Percentiles rank a stretch among this genome's conserved stretches.
Conservation (phyloP, 345 rosid genomes). For the Leavenworthia alabamica region DNA sequence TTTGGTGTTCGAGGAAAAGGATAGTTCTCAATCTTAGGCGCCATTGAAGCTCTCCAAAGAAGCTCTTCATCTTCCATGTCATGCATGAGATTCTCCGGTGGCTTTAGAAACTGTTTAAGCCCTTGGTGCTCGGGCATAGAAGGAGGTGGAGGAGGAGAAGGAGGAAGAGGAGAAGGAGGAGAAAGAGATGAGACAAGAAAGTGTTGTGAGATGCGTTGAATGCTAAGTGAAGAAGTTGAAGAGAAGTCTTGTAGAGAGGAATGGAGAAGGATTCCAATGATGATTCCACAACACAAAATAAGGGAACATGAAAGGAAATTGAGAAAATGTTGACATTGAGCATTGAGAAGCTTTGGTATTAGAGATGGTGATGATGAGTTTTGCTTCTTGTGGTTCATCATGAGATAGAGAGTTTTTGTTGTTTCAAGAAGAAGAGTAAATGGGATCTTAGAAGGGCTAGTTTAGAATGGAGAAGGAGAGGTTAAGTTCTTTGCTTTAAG, state of each 20-base stretch:
- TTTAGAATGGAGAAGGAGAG: conserved; percentile 17
- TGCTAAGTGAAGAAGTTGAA: conserved; percentile 23
- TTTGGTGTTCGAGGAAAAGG: conserved; percentile 55
- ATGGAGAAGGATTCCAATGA: conserved; percentile 48
- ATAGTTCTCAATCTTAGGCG: conserved; percentile 27
- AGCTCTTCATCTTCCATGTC: conserved; percentile 73
- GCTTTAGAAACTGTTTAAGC: conserved; percentile 37
- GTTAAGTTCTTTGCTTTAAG: conserved; percentile 37
- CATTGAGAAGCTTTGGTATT: conserved; percentile 33
- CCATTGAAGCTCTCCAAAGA: conserved; percentile 66
- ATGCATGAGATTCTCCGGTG: conserved; percentile 39
- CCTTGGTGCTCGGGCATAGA: not conserved
- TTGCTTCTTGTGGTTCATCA: conserved; percentile 36
- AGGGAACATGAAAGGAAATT: conserved; percentile 39
- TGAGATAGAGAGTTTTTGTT: conserved; percentile 5
- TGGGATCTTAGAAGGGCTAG: not conserved
- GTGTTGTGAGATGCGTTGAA: conserved; percentile 16
- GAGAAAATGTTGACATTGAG: conserved; percentile 40
- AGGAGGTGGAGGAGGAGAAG: not conserved
- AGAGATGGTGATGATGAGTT: conserved; percentile 21
- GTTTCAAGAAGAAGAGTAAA: conserved; percentile 8
- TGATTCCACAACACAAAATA: conserved; percentile 48
- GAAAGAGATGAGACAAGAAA: conserved; percentile 7
- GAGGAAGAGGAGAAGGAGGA: not conserved
- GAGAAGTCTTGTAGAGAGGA: conserved; percentile 39